Base-by-base conservation (phyloP, 768 basidiomycete genomes). In the Tubosaeta sp. region DNA sequence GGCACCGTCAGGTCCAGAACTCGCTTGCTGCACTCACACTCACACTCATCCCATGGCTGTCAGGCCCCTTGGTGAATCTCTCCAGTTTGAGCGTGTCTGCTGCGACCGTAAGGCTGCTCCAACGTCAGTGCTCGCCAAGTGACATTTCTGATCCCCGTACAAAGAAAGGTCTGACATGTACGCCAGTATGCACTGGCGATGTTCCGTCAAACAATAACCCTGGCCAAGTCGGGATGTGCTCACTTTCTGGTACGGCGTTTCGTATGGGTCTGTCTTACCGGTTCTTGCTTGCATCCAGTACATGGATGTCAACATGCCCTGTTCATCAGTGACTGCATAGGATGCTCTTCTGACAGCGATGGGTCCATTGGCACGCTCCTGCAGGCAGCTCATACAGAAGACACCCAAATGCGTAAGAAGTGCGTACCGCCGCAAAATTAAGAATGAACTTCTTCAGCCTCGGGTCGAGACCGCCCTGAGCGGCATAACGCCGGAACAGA, bases 211-310 rank as follows among this genome's bases (percentile, higher is more conserved):
- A 41, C 41, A 41, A 37, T 48, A 33, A 50, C 38, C 1, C 31
- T 16, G 34, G 49, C 43, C 22, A 46, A 6, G 22, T 43, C 11
- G 45, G 26, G 44, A 35, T 13, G 2, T 22, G 7, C 55, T 51
- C 46, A 85, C 90, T 72, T 91, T 92, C 60, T 92, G 90, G 66
- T 86, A 92, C 19, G 82, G 79, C 5, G 82, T 65, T 39, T 81
- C 83, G 63, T 87, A 87, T 58, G 77, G 74, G 1, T 85, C 83
- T 51, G 83, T 76, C 44, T 29, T 31, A 25, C 67, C 67, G 55
- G 82, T 77, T 54, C 79, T 77, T 4, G 88, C 84, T 63, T 83
- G 81, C 85, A 90, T 87, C 91, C 90, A 93, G 61, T 82, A 88
- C 78, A 84, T 81, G 50, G 76, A 77, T 16, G 74, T 73, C 27